These are phyloP conservation scores for Punica granatum DNA, from an alignment of 345 rosid species.

Conservation along the genomic window DNA sequence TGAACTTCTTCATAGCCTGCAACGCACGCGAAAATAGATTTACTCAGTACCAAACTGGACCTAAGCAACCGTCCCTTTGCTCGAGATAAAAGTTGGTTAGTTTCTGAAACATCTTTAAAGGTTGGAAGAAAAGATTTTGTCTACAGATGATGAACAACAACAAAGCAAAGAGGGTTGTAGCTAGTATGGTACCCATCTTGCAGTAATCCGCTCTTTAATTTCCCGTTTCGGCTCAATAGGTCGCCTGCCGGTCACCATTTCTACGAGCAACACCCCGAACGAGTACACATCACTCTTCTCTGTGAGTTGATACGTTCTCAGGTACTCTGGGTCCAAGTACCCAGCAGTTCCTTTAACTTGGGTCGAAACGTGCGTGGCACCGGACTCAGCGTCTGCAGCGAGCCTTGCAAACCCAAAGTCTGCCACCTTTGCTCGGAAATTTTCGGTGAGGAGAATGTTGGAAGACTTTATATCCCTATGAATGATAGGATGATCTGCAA, in stretches of 20 bases:
- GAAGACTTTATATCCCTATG: conserved; percentile 95
- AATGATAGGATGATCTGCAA: conserved; percentile 86
- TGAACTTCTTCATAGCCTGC: conserved; percentile 79
- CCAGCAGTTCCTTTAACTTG: conserved; percentile 99
- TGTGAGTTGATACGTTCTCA: conserved; percentile 79
- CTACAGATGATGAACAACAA: background rate
- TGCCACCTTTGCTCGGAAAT: conserved; percentile 80
- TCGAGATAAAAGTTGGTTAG: no score
- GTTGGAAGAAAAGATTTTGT: background rate
- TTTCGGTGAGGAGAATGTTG: conserved; percentile 85
- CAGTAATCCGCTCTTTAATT: conserved; percentile 67
- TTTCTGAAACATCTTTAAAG: background rate
- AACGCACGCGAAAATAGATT: conserved; percentile 4
- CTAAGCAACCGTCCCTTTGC: no score
- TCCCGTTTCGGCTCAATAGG: conserved; percentile 74
- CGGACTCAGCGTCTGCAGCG: conserved; percentile 72
- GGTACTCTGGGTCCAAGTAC: conserved; percentile 87
- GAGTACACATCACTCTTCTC: conserved; percentile 95
- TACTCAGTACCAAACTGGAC: background rate
- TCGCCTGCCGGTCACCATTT: conserved; percentile 72
- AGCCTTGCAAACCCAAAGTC: conserved; percentile 89
- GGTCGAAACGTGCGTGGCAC: conserved; percentile 85
- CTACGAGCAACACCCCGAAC: conserved; percentile 78
- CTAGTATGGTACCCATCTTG: conserved; percentile 81
- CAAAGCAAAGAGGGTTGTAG: no score